Evolutionary conservation across 140 eudicot species (phyloP).

Genomic region (Anethum foeniculum): DNA sequence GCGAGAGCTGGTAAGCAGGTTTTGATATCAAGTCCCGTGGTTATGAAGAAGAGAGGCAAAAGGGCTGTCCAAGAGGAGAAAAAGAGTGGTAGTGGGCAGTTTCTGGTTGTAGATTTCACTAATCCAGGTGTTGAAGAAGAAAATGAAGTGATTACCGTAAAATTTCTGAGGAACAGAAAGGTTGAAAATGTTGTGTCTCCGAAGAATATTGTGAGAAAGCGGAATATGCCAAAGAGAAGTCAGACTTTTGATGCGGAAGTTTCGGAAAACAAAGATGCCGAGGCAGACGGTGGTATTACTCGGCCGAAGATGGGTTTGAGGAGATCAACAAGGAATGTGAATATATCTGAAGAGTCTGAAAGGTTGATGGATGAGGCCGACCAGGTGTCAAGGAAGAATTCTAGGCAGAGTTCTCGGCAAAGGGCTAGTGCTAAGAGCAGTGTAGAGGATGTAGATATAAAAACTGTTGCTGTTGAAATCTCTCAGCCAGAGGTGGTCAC

Average conservation of each 20-base stretch:
- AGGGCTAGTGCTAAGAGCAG: background rate
- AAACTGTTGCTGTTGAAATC: background rate
- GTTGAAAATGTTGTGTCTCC: background rate
- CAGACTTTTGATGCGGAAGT: background rate
- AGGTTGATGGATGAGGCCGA: background rate
- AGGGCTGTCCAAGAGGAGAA: conserved; percentile 14
- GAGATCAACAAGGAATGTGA: background rate
- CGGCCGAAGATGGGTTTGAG: conserved; percentile 5
- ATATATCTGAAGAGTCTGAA: background rate
- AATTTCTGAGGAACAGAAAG: conserved; percentile 20
- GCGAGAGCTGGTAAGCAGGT: conserved; percentile 26
- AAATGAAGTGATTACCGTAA: conserved; percentile 13
- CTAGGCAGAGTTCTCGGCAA: background rate
- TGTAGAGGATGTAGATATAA: background rate
- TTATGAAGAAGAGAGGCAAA: conserved; percentile 28
- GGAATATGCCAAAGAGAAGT: conserved; percentile 9
- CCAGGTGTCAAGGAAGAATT: background rate
- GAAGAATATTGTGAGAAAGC: background rate
- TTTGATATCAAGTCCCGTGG: conserved; percentile 7
- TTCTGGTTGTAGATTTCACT: background rate
- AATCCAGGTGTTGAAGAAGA: conserved; percentile 17
- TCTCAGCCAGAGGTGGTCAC: conserved; percentile 10
- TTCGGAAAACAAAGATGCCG: conserved; percentile 1
- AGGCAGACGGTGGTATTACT: background rate
- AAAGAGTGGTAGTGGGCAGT: background rate